Percentiles rank a stretch among this genome's conserved stretches.
These are phyloP conservation scores for Yarrowia sp. DNA, from an alignment of 805 yeast genomes.

Conservation along the genomic window DNA sequence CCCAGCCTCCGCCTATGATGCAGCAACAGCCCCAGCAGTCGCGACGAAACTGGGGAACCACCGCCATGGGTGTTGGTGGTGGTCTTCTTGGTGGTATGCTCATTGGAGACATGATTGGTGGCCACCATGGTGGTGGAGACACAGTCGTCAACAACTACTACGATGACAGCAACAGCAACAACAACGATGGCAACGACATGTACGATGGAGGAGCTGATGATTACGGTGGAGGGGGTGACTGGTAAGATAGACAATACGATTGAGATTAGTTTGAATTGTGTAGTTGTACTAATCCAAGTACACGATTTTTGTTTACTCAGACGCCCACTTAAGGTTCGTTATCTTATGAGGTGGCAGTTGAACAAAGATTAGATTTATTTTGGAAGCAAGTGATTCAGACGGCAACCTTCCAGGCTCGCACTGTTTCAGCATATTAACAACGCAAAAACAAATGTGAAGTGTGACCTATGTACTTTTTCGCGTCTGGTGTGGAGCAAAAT, in stretches of 20 bases:
- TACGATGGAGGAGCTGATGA: slow-evolving; percentile 41
- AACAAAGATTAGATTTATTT: background rate
- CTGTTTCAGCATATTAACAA: too few relatives aligned
- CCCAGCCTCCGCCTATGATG: slow-evolving; percentile 36
- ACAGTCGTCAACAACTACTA: slow-evolving; percentile 43
- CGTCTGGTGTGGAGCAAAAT: too few relatives aligned
- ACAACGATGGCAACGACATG: slow-evolving; percentile 38
- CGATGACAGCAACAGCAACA: slow-evolving; percentile 32
- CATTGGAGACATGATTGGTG: slow-evolving; percentile 50
- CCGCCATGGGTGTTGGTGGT: slow-evolving; percentile 51
- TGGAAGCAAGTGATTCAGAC: background rate
- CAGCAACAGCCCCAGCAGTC: slow-evolving; percentile 38
- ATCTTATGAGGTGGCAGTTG: slow-evolving; percentile 7
- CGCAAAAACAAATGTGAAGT: too few relatives aligned
- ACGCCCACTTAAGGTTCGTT: background rate
- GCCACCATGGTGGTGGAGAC: slow-evolving; percentile 42
- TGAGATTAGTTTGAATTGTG: background rate
- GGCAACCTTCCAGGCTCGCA: too few relatives aligned
- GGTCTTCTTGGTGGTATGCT: slow-evolving; percentile 64
- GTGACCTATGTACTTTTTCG: too few relatives aligned
- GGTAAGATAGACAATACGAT: background rate
- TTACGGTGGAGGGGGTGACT: slow-evolving; percentile 30
- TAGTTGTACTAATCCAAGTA: background rate
- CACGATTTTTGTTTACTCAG: background rate
- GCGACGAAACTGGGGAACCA: slow-evolving; percentile 42